Base-by-base conservation (phyloP, 176 grass and related monocot genomes). In the Canna indica region DNA sequence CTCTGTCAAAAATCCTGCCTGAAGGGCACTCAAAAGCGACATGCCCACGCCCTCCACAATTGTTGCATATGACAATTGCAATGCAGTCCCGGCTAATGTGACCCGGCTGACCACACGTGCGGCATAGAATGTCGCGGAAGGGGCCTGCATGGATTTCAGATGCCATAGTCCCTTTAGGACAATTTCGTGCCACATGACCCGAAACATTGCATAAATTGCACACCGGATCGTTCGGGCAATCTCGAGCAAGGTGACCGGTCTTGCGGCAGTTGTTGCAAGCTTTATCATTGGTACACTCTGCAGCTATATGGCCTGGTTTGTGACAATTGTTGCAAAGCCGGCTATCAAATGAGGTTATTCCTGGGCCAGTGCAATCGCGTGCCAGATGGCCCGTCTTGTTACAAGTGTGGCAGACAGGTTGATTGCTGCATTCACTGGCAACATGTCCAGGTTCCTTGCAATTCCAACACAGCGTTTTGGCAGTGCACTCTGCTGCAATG, bases 261-360 rank as follows among this genome's bases (percentile, higher is more conserved):
- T 92, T 81, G 67, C 75, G 86, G 58, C 94, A 97, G 74, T 93
- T 97, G 77, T 97, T 97, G 82, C 94, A 97, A 63, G 89, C 89
- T 13, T 74, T 85, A 16, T 93, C 84, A 36, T 90, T 97, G 32
- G 83, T 93, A 64, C 89, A 93, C 45, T 87, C 89, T 29, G 84
- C 76, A 39, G 90, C 81, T 36, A 93, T 89, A 65, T 97, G 94
- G 18, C 94, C 89, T 54, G 79, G 80, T 69, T 85, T 97, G 68
- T 82, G 78, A 58, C 94, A 93, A 57, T 92, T 97, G 77, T 93
- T 97, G 81, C 94, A 97, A 7, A 92, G 26, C 82, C 88, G 90
- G 16, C 29, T 60, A 2, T 80, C 84, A 41, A 17, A 48, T 32
- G 46, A 27, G 16, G 61, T 44, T 22, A 81, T 59, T 45, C 78